phyloP scores from a whole-genome alignment of 2,329 filamentous ascomycete genomes.

The Raffaelea ambrosiae region DNA sequence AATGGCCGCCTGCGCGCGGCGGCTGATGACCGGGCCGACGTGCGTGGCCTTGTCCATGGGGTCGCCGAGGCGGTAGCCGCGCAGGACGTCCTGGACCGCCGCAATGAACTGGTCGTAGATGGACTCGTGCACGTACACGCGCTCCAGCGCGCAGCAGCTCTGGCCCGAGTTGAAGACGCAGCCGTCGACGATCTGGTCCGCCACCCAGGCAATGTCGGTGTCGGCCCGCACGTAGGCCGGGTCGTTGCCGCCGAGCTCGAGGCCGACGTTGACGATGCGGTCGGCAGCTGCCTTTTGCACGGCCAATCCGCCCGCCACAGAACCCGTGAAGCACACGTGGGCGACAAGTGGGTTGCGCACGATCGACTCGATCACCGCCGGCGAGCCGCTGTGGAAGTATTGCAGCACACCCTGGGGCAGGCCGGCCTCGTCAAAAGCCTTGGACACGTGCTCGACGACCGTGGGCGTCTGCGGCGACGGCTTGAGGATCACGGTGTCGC shows the following conservation, averaged over 20 bases:
- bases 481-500: conserved; percentile 89
- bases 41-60: conserved; percentile 72
- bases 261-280: conserved; percentile 74
- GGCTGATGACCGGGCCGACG: conserved; percentile 82
- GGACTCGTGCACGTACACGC: conserved; percentile 80
- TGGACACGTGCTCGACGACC: conserved; percentile 72
- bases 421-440: conserved; percentile 71
- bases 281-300: conserved; percentile 80
- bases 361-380: conserved; percentile 66
- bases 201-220: conserved; percentile 83
- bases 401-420: conserved; percentile 79
- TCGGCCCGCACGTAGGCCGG: conserved; percentile 82
- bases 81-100: conserved; percentile 71
- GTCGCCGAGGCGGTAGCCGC: conserved; percentile 79
- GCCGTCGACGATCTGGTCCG: conserved; percentile 89
- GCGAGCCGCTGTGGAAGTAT: conserved; percentile 83
- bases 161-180: conserved; percentile 98
- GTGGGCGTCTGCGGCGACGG: conserved; percentile 93
- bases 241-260: conserved; percentile 93
- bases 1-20: conserved; percentile 67
- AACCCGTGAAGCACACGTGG: conserved; percentile 88
- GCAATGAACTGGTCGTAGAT: conserved; percentile 77
- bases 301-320: conserved; percentile 76
- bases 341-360: conserved; percentile 69
- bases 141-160: conserved; percentile 88